These are phyloP conservation scores for Coemansia sp. DNA, from an alignment of 192 early-diverging fungal species.

Conservation along the genomic window DNA sequence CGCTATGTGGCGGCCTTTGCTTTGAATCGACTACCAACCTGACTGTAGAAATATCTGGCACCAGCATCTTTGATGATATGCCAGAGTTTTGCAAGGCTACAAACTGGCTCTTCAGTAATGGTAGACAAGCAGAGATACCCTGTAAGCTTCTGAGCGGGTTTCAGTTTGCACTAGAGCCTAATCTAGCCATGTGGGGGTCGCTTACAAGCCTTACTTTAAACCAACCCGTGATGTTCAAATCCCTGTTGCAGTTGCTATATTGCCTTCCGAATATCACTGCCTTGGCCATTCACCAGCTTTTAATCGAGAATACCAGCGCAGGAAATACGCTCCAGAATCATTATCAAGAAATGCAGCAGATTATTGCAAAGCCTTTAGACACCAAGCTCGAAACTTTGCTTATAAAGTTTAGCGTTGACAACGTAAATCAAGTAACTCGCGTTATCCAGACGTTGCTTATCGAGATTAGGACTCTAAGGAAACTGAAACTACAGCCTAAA, in stretches of 20 bases:
- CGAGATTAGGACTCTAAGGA: background rate
- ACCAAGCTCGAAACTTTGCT: background rate
- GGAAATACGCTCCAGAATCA: background rate
- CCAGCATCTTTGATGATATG: background rate
- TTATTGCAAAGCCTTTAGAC: background rate
- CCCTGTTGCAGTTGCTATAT: background rate
- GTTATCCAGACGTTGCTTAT: background rate
- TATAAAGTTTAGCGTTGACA: background rate
- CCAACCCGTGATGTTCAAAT: background rate
- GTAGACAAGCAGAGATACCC: background rate
- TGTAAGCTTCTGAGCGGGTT: background rate
- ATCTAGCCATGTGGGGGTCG: background rate
- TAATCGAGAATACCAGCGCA: background rate
- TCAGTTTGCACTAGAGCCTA: background rate
- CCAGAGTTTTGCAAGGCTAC: background rate
- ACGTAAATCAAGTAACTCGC: background rate
- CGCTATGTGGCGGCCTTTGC: background rate
- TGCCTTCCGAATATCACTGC: background rate
- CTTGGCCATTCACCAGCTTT: background rate
- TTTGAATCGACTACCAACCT: background rate
- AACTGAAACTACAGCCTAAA: background rate
- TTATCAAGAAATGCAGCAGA: background rate
- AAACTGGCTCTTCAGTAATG: background rate
- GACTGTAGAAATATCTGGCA: background rate
- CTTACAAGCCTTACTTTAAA: background rate